phyloP scores from a whole-genome alignment of 2,329 filamentous ascomycete species.

The Daldinia eschscholtzii region DNA sequence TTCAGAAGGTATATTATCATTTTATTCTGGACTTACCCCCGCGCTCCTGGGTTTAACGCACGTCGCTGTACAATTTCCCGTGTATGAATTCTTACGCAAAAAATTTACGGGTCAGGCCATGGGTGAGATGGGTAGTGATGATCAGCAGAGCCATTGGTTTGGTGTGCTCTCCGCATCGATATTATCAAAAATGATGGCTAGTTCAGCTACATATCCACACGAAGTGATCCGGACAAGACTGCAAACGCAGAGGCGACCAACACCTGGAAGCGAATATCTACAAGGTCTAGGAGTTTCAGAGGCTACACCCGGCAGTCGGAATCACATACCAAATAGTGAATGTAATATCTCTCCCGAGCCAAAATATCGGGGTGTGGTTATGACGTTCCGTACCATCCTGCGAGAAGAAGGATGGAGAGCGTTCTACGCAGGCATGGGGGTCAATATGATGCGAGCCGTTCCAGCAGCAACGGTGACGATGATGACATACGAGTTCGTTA shows the following conservation, averaged over 20 bases:
- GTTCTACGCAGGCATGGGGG: slow-evolving; percentile 97
- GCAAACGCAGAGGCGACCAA: slow-evolving; percentile 88
- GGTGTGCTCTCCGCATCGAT: slow-evolving; percentile 91
- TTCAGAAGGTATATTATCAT: slow-evolving; percentile 87
- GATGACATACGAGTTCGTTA: slow-evolving; percentile 90
- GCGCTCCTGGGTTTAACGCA: slow-evolving; percentile 92
- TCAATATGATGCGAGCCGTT: slow-evolving; percentile 95
- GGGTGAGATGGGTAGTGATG: slow-evolving; percentile 73
- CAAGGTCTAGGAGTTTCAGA: slow-evolving; percentile 63
- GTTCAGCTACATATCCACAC: slow-evolving; percentile 95
- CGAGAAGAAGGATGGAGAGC: slow-evolving; percentile 94
- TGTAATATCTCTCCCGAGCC: slow-evolving; percentile 50
- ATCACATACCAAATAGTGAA: slow-evolving; percentile 44
- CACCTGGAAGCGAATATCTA: slow-evolving; percentile 66
- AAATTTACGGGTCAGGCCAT: slow-evolving; percentile 91
- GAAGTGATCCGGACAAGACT: slow-evolving; percentile 94
- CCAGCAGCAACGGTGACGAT: slow-evolving; percentile 97
- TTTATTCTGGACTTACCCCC: slow-evolving; percentile 94
- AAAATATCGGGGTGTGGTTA: slow-evolving; percentile 82
- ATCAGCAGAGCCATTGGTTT: slow-evolving; percentile 77
- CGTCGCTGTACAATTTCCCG: slow-evolving; percentile 96
- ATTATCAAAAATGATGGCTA: slow-evolving; percentile 93
- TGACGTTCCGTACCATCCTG: slow-evolving; percentile 86
- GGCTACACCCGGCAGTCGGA: slow-evolving; percentile 63
- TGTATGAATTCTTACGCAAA: slow-evolving; percentile 94